phyloP scores from a whole-genome alignment of 192 early-diverging fungal species.

The Thoreauomyces humboldtii region DNA sequence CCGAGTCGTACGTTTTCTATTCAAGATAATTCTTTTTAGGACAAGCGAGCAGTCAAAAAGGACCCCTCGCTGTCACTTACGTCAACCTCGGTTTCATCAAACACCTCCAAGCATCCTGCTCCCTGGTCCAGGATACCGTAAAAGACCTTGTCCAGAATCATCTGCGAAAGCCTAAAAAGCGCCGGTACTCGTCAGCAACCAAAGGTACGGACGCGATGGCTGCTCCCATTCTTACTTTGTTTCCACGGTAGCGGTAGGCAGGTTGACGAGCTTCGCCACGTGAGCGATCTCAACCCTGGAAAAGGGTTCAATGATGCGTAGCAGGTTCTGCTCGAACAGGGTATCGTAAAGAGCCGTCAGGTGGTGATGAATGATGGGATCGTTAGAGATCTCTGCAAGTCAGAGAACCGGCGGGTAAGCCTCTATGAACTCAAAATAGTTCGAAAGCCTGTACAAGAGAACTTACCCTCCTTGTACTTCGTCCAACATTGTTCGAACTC shows the following conservation, averaged over 20 bases:
- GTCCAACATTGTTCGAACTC: slow-evolving; percentile 93
- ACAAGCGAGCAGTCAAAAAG: neutral
- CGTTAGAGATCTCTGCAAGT: slow-evolving; percentile 78
- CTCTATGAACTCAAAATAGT: neutral
- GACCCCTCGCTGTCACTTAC: slow-evolving; percentile 41
- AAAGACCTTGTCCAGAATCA: slow-evolving; percentile 98
- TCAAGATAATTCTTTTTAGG: too few relatives aligned
- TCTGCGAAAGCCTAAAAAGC: slow-evolving; percentile 76
- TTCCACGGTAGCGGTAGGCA: slow-evolving; percentile 92
- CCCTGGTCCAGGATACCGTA: slow-evolving; percentile 97
- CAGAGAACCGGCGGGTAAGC: too few relatives aligned
- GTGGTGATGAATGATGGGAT: slow-evolving; percentile 92
- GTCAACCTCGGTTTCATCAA: slow-evolving; percentile 85
- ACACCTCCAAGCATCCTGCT: slow-evolving; percentile 90
- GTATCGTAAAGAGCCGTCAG: slow-evolving; percentile 93
- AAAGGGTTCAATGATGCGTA: slow-evolving; percentile 97
- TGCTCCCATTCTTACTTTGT: slow-evolving; percentile 54
- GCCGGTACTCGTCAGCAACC: too few relatives aligned
- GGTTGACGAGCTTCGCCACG: slow-evolving; percentile 88
- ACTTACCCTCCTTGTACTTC: slow-evolving; percentile 76
- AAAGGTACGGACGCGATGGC: too few relatives aligned
- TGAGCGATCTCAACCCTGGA: slow-evolving; percentile 95
- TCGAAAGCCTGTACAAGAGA: neutral
- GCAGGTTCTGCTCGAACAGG: slow-evolving; percentile 92
- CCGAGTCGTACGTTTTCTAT: slow-evolving; percentile 89